Conservation (phyloP, 2,329 filamentous ascomycete genomes). For the Didymella pomorum region DNA sequence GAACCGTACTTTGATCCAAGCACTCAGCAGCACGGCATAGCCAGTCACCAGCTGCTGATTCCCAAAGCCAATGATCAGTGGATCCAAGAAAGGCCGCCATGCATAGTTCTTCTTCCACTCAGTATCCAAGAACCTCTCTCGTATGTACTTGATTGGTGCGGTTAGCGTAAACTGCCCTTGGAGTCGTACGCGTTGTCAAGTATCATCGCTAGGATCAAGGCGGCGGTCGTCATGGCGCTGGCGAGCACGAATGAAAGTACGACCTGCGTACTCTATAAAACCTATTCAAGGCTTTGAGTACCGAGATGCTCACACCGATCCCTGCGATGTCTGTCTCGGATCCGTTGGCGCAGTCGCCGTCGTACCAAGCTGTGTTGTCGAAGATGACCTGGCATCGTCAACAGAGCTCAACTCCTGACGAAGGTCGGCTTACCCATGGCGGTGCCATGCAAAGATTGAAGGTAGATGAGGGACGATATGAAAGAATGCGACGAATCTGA, state of each 20-base stretch:
- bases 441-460: conserved; percentile 30
- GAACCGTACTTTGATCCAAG: conserved; percentile 39
- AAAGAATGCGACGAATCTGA: background rate
- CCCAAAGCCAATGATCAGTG: conserved; percentile 42
- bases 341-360: conserved; percentile 33
- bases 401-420: no score
- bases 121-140: conserved; percentile 35
- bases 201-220: conserved; percentile 45
- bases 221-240: conserved; percentile 41
- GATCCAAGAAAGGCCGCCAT: conserved; percentile 42
- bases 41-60: conserved; percentile 46
- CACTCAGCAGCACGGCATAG: conserved; percentile 43
- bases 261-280: conserved; percentile 26
- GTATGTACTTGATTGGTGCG: conserved; percentile 34
- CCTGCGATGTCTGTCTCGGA: conserved; percentile 45
- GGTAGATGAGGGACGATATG: background rate
- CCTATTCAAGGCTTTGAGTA: no score
- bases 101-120: conserved; percentile 44
- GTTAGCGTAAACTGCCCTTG: conserved; percentile 35
- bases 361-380: conserved; percentile 32
- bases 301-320: conserved; percentile 31
- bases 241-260: conserved; percentile 43
- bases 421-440: conserved; percentile 27
- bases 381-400: conserved; percentile 7
- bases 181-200: conserved; percentile 42